phyloP scores from a whole-genome alignment of 805 yeast genomes.

The Hanseniaspora taiwanica region DNA sequence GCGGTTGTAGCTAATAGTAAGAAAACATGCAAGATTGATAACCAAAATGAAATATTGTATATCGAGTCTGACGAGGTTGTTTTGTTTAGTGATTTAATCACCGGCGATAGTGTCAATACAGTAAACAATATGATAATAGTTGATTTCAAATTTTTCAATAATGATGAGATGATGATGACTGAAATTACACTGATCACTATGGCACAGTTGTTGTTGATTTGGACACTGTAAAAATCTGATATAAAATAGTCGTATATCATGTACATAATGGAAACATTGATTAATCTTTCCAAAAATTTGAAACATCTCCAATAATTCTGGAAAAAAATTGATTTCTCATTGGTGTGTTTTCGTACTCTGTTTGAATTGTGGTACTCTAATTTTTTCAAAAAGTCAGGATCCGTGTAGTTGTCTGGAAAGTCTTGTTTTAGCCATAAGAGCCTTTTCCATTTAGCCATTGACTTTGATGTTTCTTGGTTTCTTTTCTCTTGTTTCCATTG shows the following conservation, averaged over 20 bases:
- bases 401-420: slow-evolving; percentile 87
- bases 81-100: slow-evolving; percentile 72
- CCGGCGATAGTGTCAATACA: slow-evolving; percentile 73
- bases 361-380: slow-evolving; percentile 7
- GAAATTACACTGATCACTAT: slow-evolving; percentile 10
- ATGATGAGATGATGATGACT: slow-evolving; percentile 15
- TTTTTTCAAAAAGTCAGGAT: slow-evolving; percentile 46
- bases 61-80: slow-evolving; percentile 89
- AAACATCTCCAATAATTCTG: slow-evolving; percentile 10
- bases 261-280: slow-evolving; percentile 48
- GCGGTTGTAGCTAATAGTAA: slow-evolving; percentile 12
- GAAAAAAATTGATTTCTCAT: not conserved
- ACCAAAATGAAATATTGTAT: slow-evolving; percentile 81
- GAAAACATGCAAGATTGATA: slow-evolving; percentile 50
- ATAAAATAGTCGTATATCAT: slow-evolving; percentile 36
- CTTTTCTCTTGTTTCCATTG: no score
- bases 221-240: not conserved
- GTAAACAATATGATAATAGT: slow-evolving; percentile 56
- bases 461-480: no score
- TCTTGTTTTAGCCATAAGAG: slow-evolving; percentile 74
- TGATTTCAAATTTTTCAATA: slow-evolving; percentile 38
- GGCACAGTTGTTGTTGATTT: not conserved
- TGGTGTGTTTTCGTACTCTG: not conserved
- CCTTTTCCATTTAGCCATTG: slow-evolving; percentile 60
- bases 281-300: slow-evolving; percentile 25